Base-by-base conservation (phyloP, 441 rosid genomes). In the Metrosideros polymorpha region DNA sequence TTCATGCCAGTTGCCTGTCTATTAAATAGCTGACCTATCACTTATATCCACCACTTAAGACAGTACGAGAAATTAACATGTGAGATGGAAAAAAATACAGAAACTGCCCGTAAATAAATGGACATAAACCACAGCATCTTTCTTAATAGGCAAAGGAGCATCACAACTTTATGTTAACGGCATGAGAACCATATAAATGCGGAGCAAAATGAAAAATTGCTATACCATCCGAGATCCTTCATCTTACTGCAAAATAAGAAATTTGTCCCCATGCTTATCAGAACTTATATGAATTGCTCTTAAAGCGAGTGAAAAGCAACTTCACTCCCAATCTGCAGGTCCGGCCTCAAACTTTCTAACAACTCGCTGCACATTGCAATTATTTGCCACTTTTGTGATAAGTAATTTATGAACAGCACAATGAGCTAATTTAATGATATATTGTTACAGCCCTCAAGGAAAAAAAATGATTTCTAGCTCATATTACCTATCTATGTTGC, bases 1-100 rank as follows among this genome's bases (percentile, higher is more conserved):
- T 71, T 96, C 98, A 83, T 95, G 98, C 90, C 98, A 96, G 92
- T 92, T 94, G 91, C 98, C 96, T 29, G 94, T 91, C 99, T 97
- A 89, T 85, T 87, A 85, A 77, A 83, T 89, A 87, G 50, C 85
- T 79, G 84, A 43, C 77, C 82, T 82, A 39, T 71, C 43, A 84
- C 55, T 85, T 71, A 52, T 39, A 30, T 59, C 88, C 84, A 71
- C 35, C 47, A 82, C 51, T 77, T 45, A n/a, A 79, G 42, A 49
- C n/a, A 2, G 79, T 71, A 39, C 19, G 47, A 12, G 79, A 22
- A 71, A 22, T 71, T 71, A 71, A 71, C 79, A 71, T 22, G 79
- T 35, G 77, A 6, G 4, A 71, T 71, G 47, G 79, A 71, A 71
- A 71, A 71, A 35, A 39, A 42, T 39, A 71, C 10, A 71, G 79